A percentile compares a stretch with the other conserved stretches of the same genome.
Evolutionary conservation across 371 early-diverging fungal species (phyloP).

Genomic region (Coemansia sp.): DNA sequence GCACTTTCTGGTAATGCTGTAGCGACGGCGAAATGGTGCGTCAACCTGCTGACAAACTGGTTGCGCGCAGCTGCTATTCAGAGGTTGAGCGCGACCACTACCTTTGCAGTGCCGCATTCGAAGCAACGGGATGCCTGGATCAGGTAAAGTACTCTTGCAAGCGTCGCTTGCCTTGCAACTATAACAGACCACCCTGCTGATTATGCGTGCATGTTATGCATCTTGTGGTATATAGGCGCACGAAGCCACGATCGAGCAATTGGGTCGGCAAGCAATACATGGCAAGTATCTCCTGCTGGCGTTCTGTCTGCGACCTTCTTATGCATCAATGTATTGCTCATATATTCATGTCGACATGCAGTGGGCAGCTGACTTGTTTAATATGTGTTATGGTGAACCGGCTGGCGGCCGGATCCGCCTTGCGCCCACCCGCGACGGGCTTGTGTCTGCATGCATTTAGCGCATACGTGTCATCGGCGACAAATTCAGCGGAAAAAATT

Average conservation of each 20-base stretch:
- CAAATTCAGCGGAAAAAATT: too few relatives aligned
- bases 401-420: too few relatives aligned
- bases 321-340: not conserved
- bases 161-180: too few relatives aligned
- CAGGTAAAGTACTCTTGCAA: slow-evolving; percentile 14
- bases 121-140: slow-evolving; percentile 6
- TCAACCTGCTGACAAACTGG: slow-evolving; percentile 20
- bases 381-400: too few relatives aligned
- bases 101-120: slow-evolving; percentile 12
- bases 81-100: slow-evolving; percentile 12
- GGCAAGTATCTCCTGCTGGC: slow-evolving; percentile 8
- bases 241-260: slow-evolving; percentile 9
- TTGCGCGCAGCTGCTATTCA: slow-evolving; percentile 20
- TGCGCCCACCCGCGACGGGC: too few relatives aligned
- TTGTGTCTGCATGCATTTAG: not conserved
- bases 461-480: slow-evolving; percentile 1
- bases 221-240: slow-evolving; percentile 10
- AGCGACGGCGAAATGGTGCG: slow-evolving; percentile 8
- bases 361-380: too few relatives aligned
- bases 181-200: not conserved
- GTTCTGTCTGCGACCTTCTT: not conserved
- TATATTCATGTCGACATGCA: not conserved
- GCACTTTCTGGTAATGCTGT: not conserved
- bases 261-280: slow-evolving; percentile 19
- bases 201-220: not conserved